phyloP scores from a whole-genome alignment of 2,329 filamentous ascomycete genomes.

The Zymoseptoria pseudotritici region DNA sequence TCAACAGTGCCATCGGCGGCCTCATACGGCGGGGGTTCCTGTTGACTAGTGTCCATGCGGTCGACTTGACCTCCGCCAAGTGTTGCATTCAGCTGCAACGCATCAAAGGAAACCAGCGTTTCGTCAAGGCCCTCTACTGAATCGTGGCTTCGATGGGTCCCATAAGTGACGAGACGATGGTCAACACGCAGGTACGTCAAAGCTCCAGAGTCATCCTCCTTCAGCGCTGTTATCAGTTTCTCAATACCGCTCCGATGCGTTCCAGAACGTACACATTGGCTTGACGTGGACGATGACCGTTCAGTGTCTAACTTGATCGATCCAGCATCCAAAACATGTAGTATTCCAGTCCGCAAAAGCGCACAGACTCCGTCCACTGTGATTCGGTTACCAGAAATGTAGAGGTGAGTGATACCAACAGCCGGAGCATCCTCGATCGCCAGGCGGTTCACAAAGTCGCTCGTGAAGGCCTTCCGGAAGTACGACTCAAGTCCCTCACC shows the following conservation, averaged over 20 bases:
- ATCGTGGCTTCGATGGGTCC: conserved; percentile 17
- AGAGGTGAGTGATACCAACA: conserved; percentile 53
- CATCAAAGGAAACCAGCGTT: not conserved
- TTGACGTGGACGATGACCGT: conserved; percentile 9
- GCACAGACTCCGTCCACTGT: conserved; percentile 50
- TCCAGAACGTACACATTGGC: not conserved
- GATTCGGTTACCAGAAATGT: conserved; percentile 49
- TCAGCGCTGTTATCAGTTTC: conserved; percentile 47
- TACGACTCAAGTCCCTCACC: conserved; percentile 47
- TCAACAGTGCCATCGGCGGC: not conserved
- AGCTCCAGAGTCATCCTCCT: conserved; percentile 39
- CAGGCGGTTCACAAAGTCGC: conserved; percentile 45
- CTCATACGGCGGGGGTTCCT: not conserved
- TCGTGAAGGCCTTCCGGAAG: conserved; percentile 43
- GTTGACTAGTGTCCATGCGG: not conserved
- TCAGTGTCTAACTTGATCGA: conserved; percentile 30
- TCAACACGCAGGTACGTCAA: conserved; percentile 50
- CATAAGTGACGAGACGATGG: conserved; percentile 47
- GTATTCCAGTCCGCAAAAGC: conserved; percentile 43
- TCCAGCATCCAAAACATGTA: conserved; percentile 51
- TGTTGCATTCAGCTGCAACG: not conserved
- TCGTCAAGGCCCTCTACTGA: too few relatives aligned
- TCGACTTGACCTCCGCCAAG: not conserved
- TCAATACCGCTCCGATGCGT: conserved; percentile 35
- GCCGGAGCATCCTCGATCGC: conserved; percentile 49